Evolutionary conservation across 805 yeast genomes (phyloP).

Genomic region (Barnettozyma sp.): DNA sequence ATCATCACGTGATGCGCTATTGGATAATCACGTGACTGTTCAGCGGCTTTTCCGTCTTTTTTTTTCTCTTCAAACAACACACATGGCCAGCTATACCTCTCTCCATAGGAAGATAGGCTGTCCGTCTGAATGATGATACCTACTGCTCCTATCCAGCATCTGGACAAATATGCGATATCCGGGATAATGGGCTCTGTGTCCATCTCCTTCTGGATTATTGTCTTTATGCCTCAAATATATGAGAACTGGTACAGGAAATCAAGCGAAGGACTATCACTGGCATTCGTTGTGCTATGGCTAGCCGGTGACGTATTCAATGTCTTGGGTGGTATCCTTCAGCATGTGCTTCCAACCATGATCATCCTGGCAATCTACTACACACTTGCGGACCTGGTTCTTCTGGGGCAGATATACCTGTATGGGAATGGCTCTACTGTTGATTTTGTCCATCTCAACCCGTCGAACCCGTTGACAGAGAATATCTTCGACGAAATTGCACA

Average conservation of each 20-base stretch:
- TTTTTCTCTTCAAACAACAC: too few relatives aligned
- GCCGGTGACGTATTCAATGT: conserved; percentile 93
- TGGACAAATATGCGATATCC: conserved; percentile 24
- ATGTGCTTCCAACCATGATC: conserved; percentile 90
- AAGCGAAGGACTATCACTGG: conserved; percentile 82
- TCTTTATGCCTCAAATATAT: conserved; percentile 93
- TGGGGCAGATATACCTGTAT: conserved; percentile 78
- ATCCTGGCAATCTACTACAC: conserved; percentile 90
- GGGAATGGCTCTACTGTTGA: conserved; percentile 58
- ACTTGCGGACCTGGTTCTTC: conserved; percentile 75
- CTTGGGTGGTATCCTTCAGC: conserved; percentile 83
- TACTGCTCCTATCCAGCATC: conserved; percentile 1
- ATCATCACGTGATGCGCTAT: conserved; percentile 5
- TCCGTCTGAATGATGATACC: conserved; percentile 3
- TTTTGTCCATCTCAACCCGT: conserved; percentile 78
- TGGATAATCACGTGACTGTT: neutral
- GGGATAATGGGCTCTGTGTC: conserved; percentile 59
- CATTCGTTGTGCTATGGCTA: conserved; percentile 86
- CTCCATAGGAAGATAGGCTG: neutral
- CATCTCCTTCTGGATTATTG: conserved; percentile 96
- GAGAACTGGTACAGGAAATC: conserved; percentile 82
- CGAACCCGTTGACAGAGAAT: conserved; percentile 73
- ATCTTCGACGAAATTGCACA: conserved; percentile 57
- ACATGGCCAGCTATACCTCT: too few relatives aligned
- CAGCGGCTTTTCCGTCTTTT: neutral